These are phyloP conservation scores for Mucuna pruriens DNA, from an alignment of 306 rosid genomes.

Conservation along the genomic window DNA sequence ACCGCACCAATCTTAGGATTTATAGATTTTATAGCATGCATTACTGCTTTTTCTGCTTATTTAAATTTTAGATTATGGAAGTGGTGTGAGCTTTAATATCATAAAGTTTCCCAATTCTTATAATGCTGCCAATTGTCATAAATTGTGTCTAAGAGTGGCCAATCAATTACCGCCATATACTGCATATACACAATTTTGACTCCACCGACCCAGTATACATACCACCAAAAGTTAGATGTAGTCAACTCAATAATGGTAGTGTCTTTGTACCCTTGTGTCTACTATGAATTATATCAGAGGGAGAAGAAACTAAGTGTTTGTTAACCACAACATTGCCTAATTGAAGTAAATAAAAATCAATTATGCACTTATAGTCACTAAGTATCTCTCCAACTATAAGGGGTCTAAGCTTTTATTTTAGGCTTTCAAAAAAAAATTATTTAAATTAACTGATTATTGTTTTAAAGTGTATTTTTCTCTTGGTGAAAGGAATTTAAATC, in stretches of 20 bases:
- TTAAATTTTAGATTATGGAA: conserved; percentile 40
- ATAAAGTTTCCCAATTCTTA: conserved; percentile 29
- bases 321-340: conserved; percentile 23
- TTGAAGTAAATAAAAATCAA: no score
- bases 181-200: conserved; percentile 26
- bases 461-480: no score
- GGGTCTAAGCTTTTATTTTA: no score
- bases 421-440: no score
- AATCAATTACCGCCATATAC: neutral
- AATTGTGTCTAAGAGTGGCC: conserved; percentile 17
- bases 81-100: conserved; percentile 6
- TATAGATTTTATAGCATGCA: conserved; percentile 18
- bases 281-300: neutral
- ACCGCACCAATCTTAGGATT: conserved; percentile 23
- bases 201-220: neutral
- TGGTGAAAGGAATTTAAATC: no score
- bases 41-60: conserved; percentile 36
- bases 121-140: conserved; percentile 36
- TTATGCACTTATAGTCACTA: no score
- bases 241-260: conserved; percentile 33
- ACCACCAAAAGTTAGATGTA: conserved; percentile 29
- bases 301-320: conserved; percentile 12
- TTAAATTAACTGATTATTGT: no score
- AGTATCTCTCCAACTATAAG: no score
- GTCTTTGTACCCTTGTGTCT: conserved; percentile 10